Conservation (phyloP, 257 asterid genomes). For the Nicotiana paniculata region DNA sequence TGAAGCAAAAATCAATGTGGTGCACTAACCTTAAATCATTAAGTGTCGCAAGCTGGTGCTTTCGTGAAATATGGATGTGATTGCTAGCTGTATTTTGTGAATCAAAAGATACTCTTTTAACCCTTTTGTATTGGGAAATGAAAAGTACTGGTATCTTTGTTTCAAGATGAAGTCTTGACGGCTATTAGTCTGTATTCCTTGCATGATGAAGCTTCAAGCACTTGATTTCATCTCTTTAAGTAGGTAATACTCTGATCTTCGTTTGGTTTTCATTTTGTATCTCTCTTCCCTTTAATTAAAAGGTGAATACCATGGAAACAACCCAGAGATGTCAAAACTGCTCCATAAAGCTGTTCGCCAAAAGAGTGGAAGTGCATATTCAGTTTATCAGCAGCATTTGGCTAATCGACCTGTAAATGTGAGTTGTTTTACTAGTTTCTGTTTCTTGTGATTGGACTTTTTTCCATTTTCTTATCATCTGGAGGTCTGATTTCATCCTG, state of each 20-base stretch:
- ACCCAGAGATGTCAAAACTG: constrained; percentile 98
- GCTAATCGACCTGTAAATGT: constrained; percentile 95
- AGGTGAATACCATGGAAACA: constrained; percentile 98
- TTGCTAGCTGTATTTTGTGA: neutral
- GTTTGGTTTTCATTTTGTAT: neutral
- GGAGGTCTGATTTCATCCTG: neutral
- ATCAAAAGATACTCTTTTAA: neutral
- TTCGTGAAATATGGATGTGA: neutral
- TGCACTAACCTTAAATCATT: neutral
- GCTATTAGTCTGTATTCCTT: neutral
- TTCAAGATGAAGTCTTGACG: neutral
- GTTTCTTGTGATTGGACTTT: neutral
- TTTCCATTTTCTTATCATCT: constrained; percentile 4
- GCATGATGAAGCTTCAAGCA: neutral
- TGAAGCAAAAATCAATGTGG: constrained; percentile 1
- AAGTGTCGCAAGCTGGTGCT: neutral
- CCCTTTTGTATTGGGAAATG: neutral
- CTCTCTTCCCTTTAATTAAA: constrained; percentile 17
- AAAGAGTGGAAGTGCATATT: constrained; percentile 84
- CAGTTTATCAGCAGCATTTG: constrained; percentile 92
- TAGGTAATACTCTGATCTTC: neutral
- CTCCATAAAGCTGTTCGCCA: constrained; percentile 97
- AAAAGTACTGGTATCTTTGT: constrained; percentile 2
- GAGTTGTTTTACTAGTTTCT: constrained; percentile 29
- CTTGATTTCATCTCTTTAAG: neutral